A percentile compares a stretch with the other conserved stretches of the same genome.
phyloP scores from a whole-genome alignment of 2,329 filamentous ascomycete species.

The Thermoascus crustaceus region DNA sequence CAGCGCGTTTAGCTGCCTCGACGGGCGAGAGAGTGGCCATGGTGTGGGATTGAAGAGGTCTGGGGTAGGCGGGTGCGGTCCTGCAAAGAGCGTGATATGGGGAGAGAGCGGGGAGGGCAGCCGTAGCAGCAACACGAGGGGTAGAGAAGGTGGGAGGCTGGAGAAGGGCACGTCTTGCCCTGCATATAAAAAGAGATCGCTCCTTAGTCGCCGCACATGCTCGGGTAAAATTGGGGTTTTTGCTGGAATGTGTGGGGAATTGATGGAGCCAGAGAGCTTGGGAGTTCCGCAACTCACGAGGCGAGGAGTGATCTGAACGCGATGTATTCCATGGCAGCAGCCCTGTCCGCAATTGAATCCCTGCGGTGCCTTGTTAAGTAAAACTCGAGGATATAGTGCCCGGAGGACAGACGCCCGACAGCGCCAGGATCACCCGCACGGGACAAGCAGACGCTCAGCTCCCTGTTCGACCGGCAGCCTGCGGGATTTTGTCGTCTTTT shows the following conservation, averaged over 20 bases:
- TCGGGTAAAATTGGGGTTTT: neutral
- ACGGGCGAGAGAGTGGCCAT: constrained; percentile 31
- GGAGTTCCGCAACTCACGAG: constrained; percentile 1
- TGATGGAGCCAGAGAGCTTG: neutral
- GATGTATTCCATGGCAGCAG: neutral
- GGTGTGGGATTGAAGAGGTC: neutral
- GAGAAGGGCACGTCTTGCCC: constrained; percentile 8
- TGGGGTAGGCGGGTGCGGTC: too few species aligned
- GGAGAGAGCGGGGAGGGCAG: too few species aligned
- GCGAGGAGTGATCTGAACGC: constrained; percentile 2
- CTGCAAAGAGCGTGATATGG: constrained; percentile 1
- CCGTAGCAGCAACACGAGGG: too few species aligned
- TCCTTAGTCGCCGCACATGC: too few species aligned
- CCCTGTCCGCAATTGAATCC: constrained; percentile 1
- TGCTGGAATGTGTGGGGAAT: neutral
- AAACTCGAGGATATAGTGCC: too few species aligned
- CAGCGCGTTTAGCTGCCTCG: constrained; percentile 53
- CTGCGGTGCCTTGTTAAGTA: too few species aligned
- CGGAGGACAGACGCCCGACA: too few species aligned
- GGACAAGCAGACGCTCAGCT: too few species aligned
- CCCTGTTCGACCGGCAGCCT: too few species aligned
- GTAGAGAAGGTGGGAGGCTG: constrained; percentile 8
- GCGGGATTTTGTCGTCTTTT: too few species aligned
- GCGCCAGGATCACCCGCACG: too few species aligned
- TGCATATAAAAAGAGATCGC: neutral